These are phyloP conservation scores for Clausena lansium DNA, from an alignment of 345 rosid species.

Conservation along the genomic window DNA sequence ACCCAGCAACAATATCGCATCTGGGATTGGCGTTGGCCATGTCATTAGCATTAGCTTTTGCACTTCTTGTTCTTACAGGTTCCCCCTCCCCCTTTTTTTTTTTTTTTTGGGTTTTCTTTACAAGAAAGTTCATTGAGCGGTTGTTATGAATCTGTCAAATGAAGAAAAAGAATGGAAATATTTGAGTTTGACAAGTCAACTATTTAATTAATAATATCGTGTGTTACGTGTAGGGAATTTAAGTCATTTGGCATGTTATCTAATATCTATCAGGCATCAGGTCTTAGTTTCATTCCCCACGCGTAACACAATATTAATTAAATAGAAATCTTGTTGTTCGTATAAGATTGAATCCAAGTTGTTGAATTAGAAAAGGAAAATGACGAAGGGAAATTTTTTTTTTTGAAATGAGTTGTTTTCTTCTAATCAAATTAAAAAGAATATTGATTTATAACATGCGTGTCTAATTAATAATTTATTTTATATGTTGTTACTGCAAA, in stretches of 20 bases:
- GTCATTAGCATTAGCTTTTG: constrained; percentile 30
- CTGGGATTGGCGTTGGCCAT: constrained; percentile 28
- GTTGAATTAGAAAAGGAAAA: not conserved
- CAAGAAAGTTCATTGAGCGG: not conserved
- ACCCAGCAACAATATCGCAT: constrained; percentile 7
- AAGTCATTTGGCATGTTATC: not conserved
- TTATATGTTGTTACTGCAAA: not conserved
- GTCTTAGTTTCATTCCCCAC: too few species aligned
- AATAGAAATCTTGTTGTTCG: too few species aligned
- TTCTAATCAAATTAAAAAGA: not conserved
- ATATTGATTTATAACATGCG: too few species aligned
- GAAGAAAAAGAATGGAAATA: not conserved
- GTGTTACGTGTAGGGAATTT: not conserved
- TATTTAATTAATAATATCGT: not conserved
- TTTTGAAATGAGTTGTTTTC: not conserved
- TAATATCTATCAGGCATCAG: too few species aligned
- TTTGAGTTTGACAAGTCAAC: not conserved
- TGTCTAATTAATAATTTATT: not conserved
- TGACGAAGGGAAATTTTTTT: too few species aligned
- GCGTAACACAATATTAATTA: too few species aligned
- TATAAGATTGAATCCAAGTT: not conserved
- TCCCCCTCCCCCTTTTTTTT: not conserved
- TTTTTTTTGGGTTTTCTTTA: not conserved
- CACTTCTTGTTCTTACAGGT: constrained; percentile 40
- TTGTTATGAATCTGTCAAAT: not conserved